Evolutionary conservation across 257 asterid species (phyloP), one percentile per base, ranked within the genome.

Genomic region (Primulina eburnea): DNA sequence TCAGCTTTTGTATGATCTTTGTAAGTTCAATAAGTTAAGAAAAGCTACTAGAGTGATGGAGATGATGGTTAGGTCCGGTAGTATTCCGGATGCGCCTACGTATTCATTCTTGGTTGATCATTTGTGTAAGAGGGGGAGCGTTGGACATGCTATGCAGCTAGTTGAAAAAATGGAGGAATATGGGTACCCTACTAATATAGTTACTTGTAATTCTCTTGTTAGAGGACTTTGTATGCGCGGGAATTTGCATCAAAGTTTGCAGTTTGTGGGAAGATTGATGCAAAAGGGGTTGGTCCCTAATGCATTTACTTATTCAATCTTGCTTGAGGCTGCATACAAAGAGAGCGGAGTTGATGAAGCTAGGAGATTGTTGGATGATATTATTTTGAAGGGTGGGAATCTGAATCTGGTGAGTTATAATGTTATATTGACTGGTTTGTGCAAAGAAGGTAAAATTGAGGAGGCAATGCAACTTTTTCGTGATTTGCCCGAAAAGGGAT

Each of bases 91-190:
- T 69, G 90, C 90, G 2, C 83, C 96, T 40, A 78, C 88, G 2
- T 92, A 87, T 55, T 89, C 95, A 55, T 87, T 68, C 81, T 72
- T 89, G 88, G 95, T 90, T 55, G 86, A 84, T 68, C 80, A 79
- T 59, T 75, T 93, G 76, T 88, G 97, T 50, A 81, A 78, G 79
- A 86, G 87, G 78, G 98, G 98, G 12, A 89, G 87, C 63, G 91
- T 93, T 21, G 98, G 98, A 4, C 95, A 93, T 56, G 98, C 98
- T 0, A 77, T 93, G 90, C 98, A 93, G 77, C 76, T 93, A 16
- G 87, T 93, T 10, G 95, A 90, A 71, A 89, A 76, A 47, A 84
- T 93, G 96, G 97, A 93, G 82, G 94, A 87, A 76, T 78, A 17
- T 43, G 97, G 98, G 0, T 88, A 82, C 24, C 88, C 87, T 0